Evolutionary conservation across 257 asterid species (phyloP).

Genomic region (Thymus quinquecostatus): DNA sequence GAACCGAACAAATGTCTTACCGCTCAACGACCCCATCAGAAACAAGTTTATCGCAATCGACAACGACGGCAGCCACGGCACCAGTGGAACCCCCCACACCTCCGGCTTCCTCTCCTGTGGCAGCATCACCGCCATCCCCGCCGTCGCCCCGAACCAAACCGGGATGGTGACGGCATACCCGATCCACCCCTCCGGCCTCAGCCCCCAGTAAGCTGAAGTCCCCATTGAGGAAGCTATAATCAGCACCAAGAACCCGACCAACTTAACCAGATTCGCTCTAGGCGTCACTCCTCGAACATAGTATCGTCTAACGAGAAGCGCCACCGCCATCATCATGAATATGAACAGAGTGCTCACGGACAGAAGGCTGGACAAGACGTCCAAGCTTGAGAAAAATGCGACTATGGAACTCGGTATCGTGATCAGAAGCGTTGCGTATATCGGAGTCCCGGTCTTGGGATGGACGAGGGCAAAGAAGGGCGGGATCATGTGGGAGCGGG

Average conservation of each 20-base stretch:
- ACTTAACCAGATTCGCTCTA: constrained; percentile 35
- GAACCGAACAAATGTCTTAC: constrained; percentile 50
- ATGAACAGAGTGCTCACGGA: constrained; percentile 58
- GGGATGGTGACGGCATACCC: constrained; percentile 53
- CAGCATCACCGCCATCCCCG: constrained; percentile 47
- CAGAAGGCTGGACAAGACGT: constrained; percentile 42
- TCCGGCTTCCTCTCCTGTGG: constrained; percentile 51
- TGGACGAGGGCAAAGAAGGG: constrained; percentile 68
- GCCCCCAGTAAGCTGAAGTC: constrained; percentile 63
- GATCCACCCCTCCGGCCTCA: constrained; percentile 49
- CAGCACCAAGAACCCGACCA: constrained; percentile 36
- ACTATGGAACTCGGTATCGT: constrained; percentile 45
- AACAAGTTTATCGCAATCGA: constrained; percentile 62
- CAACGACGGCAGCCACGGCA: constrained; percentile 68
- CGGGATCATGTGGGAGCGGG: constrained; percentile 67
- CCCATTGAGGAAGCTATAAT: constrained; percentile 57
- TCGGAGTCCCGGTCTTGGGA: constrained; percentile 69
- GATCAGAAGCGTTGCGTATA: constrained; percentile 55
- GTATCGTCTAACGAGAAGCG: constrained; percentile 62
- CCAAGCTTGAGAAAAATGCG: constrained; percentile 60
- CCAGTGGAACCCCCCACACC: constrained; percentile 69
- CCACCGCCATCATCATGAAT: constrained; percentile 66
- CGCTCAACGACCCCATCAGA: constrained; percentile 68
- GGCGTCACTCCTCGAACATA: constrained; percentile 46
- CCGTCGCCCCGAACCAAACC: constrained; percentile 53